Conservation (phyloP, 179 eudicot genomes). For the Spergularia azorica region DNA sequence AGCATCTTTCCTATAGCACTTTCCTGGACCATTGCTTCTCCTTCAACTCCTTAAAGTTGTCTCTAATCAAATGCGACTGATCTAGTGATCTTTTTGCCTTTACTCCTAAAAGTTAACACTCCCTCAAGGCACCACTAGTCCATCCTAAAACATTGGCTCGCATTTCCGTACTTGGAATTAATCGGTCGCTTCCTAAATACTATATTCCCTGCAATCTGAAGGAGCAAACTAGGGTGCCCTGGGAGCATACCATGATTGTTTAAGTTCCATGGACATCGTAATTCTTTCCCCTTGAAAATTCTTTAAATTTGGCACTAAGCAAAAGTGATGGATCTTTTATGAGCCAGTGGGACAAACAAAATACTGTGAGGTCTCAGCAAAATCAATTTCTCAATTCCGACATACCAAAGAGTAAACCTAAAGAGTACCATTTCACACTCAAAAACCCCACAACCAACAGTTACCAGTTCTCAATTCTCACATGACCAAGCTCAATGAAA, state of each 20-base stretch:
- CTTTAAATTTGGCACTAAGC: background rate
- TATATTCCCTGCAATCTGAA: background rate
- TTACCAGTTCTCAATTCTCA: background rate
- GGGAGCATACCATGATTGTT: background rate
- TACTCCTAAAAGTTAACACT: background rate
- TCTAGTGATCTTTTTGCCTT: too few relatives aligned
- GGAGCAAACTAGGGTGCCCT: background rate
- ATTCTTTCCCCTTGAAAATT: background rate
- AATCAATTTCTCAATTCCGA: background rate
- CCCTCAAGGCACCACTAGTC: background rate
- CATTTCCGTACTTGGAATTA: background rate
- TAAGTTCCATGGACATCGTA: background rate
- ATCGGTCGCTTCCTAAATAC: background rate
- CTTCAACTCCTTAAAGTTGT: too few relatives aligned
- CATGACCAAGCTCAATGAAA: constrained; percentile 4
- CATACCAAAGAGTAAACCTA: background rate
- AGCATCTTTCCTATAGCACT: too few relatives aligned
- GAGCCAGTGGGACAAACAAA: background rate
- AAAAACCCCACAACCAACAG: background rate
- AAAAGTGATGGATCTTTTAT: background rate
- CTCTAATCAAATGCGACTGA: too few relatives aligned
- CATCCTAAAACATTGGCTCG: background rate
- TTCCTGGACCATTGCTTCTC: too few relatives aligned
- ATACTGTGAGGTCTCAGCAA: background rate
- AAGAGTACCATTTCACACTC: background rate